These are phyloP conservation scores for Thymus mandschuricus DNA, from an alignment of 257 asterid genomes.

Conservation along the genomic window DNA sequence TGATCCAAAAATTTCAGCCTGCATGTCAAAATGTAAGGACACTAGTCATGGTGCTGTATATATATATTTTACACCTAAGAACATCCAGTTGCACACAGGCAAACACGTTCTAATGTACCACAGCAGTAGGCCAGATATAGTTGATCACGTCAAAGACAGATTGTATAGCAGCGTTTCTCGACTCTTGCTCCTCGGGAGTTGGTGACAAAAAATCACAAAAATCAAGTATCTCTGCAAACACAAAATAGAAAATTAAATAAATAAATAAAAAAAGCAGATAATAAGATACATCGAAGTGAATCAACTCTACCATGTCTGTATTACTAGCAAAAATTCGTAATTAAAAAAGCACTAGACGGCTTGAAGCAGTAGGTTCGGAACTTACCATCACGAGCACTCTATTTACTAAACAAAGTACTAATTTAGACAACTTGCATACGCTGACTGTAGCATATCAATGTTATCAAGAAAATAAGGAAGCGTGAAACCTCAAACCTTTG, in stretches of 20 bases:
- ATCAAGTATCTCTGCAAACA: conserved; percentile 81
- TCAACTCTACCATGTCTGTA: conserved; percentile 1
- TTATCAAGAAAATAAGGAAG: background rate
- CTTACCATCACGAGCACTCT: conserved; percentile 8
- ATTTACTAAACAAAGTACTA: conserved; percentile 7
- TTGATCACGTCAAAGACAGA: conserved; percentile 77
- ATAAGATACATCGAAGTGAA: conserved; percentile 43
- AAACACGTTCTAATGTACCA: conserved; percentile 47
- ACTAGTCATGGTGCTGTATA: conserved; percentile 20
- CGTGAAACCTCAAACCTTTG: conserved; percentile 55
- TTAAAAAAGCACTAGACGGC: conserved; percentile 12
- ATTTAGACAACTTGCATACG: background rate
- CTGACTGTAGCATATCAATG: background rate
- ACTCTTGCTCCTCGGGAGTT: conserved; percentile 76
- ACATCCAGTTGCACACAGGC: background rate
- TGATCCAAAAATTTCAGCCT: conserved; percentile 97
- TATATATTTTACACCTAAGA: background rate
- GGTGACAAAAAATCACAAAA: conserved; percentile 93
- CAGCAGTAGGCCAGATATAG: conserved; percentile 87
- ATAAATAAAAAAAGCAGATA: background rate
- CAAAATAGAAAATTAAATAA: background rate
- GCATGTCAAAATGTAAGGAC: conserved; percentile 37
- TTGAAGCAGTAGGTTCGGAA: conserved; percentile 8
- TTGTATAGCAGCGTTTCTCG: conserved; percentile 75
- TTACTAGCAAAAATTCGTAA: conserved; percentile 3